Evolutionary conservation across 78 protist genomes (phyloP), one percentile per base, ranked within the genome.

Genomic region (Monosiga brevicollis): DNA sequence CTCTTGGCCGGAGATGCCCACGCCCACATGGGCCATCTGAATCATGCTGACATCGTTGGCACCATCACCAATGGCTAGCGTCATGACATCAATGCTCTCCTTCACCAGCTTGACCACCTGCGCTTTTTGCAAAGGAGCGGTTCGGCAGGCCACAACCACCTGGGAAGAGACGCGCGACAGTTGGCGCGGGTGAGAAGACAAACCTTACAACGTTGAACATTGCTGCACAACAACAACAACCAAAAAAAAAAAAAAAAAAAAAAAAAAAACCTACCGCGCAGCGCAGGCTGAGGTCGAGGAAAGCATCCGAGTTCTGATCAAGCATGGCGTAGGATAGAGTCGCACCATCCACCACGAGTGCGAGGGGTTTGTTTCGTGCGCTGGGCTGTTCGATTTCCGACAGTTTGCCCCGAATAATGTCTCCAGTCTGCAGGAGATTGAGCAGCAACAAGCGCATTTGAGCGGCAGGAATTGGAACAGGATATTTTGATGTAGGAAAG

Each of bases 61-160:
- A 36, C 97, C 96, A 73, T 94, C 96, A 2, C 96, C 96, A 38
- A 96, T 91, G 0, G 96, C 90, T 26, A 95, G 84, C 0, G 88
- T 79, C 54, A 89, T 84, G 26, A 39, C 73, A 41, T 75, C 81
- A 23, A 32, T 32, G 74, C 35, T 24, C 9, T 72, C 72, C 76
- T 88, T 87, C 36, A 88, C 93, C 74, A 89, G 32, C n/a, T 35
- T 20, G 70, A 92, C 93, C 25, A 91, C 85, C 41, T 10, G 36
- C 0, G 97, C 98, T 90, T 97, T 95, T 76, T 95, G 99, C 75
- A 83, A 76, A 20, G 99, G 99, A 26, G 96, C 79, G 24, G 90
- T 83, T 35, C 99, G 87, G 85, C 97, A 95, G 39, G 94, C 91
- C 25, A 96, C 81, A 29, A 93, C 95, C 1, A 92, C 84, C 20